Evolutionary conservation across 768 basidiomycete species (phyloP), one percentile per base, ranked within the genome.

Genomic region (Termitomyces heimii): DNA sequence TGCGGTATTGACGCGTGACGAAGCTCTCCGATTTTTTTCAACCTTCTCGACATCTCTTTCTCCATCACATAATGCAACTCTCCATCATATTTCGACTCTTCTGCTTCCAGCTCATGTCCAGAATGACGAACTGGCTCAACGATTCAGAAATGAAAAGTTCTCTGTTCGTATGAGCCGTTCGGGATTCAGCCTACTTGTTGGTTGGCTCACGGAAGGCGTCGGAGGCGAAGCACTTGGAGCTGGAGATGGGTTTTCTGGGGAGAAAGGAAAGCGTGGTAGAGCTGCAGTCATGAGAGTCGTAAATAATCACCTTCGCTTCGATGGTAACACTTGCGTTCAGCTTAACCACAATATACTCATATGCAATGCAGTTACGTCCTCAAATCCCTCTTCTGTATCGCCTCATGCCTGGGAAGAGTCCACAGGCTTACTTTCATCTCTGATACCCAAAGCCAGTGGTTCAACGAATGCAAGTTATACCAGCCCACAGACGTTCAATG

Each of bases 151-250:
- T 49, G 93, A 97, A 70, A 94, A 94, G 70, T 99, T 98, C 71
- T 82, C 84, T 34, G 80, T 98, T 52, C 82, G 84, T 42, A 91
- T 98, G 84, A 92, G 90, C 54, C 83, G 92, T 28, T 94, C 94
- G 37, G 92, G 94, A 7, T 96, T 97, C 67, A 83, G 89, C 44
- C 82, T 99, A 29, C 77, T 99, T 8, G 80, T 98, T 2, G 95
- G 96, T 31, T 99, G 97, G 97, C 74, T 98, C 56, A 97, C 93
- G 24, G 95, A 98, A 68, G 94, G 94, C 16, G 77, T 88, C 54
- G 85, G 94, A 57, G 87, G 94, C 55, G 92, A 93, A 69, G 81
- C 86, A n/a, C 68, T 88, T 61, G 95, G 95, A 51, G 75, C 79
- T 57, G 86, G 92, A 8, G 82, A 85, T 51, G 87, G 93, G 0